Evolutionary conservation across 2,329 filamentous ascomycete genomes (phyloP), one percentile per base, ranked within the genome.

Genomic region (Pseudocercospora eumusae): DNA sequence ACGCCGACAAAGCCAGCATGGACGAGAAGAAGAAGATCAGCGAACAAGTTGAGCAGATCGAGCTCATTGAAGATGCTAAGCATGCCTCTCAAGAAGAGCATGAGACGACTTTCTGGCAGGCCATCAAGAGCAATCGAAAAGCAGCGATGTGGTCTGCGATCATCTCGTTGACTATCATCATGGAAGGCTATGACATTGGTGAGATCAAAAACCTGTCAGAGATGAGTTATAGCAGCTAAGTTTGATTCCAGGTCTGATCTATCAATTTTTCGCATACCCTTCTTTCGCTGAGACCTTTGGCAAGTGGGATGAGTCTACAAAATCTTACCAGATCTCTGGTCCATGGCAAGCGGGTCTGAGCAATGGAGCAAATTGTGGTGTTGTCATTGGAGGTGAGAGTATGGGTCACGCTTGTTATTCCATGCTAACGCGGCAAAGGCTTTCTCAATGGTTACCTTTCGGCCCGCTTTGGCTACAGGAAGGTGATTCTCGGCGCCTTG

Each of bases 161-260:
- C 64, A 82, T 87, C 60, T 85, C 82, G 7, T 75, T 84, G 21
- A 56, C 64, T 11, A 82, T 86, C 49, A 82, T 86, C 64, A 86
- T 86, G 83, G 74, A 83, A 53, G 84, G 69, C 20, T 88, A 87
- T 68, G 86, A 88, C 69, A 79, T 88, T 13, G 66, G 63, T 62
- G 42, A 56, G 60, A 27, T 2, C 15, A 7, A 28, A 25, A 28
- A 1, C 31, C 11, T 15, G 11, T 15, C 31, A 33, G 4, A 33
- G 31, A 33, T 10, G 10, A 4, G 11, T 2, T 15, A 3, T 33
- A 33, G 11, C 31, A 33, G 31, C 31, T 33, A 5, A 33, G 3
- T 3, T 10, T 31, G 1, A 4, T 52, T 13, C 4, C 56, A 59
- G 56, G 28, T 21, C 44, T 62, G 28, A 53, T 57, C 27, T 54